Evolutionary conservation across 1,284 basidiomycete species (phyloP).

Genomic region (Rhodotorula sp.): DNA sequence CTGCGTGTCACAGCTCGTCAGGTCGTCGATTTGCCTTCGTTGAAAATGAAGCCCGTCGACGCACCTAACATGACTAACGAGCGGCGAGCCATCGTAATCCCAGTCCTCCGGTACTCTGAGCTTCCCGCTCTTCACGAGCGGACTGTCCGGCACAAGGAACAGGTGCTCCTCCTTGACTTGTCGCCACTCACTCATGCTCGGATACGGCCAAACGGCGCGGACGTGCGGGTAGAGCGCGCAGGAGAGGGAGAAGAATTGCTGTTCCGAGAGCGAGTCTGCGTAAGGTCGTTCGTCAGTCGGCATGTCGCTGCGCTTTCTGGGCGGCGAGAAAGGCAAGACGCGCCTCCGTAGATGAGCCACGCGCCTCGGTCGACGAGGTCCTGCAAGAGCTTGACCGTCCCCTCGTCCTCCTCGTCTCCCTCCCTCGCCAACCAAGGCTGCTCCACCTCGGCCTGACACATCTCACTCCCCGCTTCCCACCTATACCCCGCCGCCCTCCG

Average conservation of each 20-base stretch:
- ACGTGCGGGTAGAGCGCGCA: conserved; percentile 17
- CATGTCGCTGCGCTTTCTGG: no score
- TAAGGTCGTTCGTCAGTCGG: neutral
- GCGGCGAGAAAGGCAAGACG: neutral
- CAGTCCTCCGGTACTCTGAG: neutral
- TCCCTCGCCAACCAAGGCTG: neutral
- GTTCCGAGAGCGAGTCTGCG: conserved; percentile 15
- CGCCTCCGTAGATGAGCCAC: conserved; percentile 15
- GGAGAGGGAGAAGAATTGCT: conserved; percentile 8
- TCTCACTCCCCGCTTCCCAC: neutral
- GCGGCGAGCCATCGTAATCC: neutral
- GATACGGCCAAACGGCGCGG: neutral
- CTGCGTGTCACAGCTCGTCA: neutral
- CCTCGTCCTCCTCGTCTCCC: neutral
- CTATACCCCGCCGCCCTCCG: conserved; percentile 2
- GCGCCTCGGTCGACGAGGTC: conserved; percentile 3
- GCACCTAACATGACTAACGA: conserved; percentile 6
- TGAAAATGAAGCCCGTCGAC: neutral
- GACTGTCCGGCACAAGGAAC: neutral
- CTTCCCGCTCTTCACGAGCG: neutral
- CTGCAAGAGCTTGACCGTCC: neutral
- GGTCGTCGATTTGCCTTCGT: no score
- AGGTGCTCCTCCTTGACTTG: conserved; percentile 16
- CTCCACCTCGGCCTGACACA: neutral
- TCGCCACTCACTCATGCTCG: neutral